These are phyloP conservation scores for Scedosporium apiospermum DNA, from an alignment of 2,329 filamentous ascomycete species.

Conservation along the genomic window DNA sequence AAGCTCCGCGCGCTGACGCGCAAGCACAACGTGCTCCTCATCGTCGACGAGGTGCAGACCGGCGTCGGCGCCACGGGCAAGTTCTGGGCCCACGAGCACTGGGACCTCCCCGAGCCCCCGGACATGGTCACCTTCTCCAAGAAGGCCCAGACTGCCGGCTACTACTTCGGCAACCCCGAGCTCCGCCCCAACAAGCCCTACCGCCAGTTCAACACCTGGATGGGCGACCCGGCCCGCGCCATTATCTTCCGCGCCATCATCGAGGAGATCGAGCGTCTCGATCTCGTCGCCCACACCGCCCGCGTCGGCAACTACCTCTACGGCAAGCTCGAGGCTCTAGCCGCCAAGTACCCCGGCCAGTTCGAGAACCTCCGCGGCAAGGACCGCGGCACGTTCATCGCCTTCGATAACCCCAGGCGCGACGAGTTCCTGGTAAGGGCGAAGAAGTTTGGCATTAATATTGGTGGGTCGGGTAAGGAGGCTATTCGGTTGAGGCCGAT, in stretches of 20 bases:
- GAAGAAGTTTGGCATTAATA: conserved; percentile 75
- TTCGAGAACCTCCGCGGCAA: conserved; percentile 80
- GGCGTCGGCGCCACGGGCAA: conserved; percentile 77
- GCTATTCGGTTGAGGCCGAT: conserved; percentile 80
- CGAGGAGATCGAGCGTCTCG: conserved; percentile 62
- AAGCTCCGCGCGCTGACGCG: conserved; percentile 63
- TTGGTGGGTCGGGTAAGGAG: conserved; percentile 67
- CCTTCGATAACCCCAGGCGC: conserved; percentile 74
- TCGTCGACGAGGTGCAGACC: conserved; percentile 79
- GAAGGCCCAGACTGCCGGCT: conserved; percentile 78
- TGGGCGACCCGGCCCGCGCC: conserved; percentile 70
- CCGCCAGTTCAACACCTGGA: conserved; percentile 83
- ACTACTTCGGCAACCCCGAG: conserved; percentile 69
- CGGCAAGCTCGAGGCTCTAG: conserved; percentile 56
- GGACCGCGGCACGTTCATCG: conserved; percentile 84
- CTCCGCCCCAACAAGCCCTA: conserved; percentile 73
- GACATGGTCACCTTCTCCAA: conserved; percentile 87
- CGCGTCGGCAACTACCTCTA: conserved; percentile 72
- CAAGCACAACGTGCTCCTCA: conserved; percentile 61
- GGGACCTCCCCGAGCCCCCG: conserved; percentile 60
- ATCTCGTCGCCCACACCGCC: conserved; percentile 74
- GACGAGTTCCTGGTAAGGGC: conserved; percentile 72
- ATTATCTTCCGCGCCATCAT: conserved; percentile 72
- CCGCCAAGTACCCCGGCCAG: conserved; percentile 62
- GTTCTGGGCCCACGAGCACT: conserved; percentile 84